phyloP scores from a whole-genome alignment of 306 rosid genomes.

The Trifolium repens region DNA sequence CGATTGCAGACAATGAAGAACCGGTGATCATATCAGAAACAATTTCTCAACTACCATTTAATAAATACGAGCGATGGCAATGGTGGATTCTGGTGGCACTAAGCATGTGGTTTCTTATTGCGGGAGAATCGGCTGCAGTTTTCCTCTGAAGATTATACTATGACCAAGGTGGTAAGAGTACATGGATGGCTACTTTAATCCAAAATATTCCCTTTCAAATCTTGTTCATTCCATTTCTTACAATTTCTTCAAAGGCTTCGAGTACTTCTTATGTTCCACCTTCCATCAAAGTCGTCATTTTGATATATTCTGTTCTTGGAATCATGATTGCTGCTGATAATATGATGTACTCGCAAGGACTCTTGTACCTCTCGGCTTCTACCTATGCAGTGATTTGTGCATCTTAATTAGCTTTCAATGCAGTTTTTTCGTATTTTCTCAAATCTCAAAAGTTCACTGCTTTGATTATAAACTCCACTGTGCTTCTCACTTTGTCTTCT shows the following conservation, averaged over 20 bases:
- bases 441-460: constrained; percentile 84
- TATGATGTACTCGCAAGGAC: constrained; percentile 80
- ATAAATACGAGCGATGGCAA: constrained; percentile 69
- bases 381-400: constrained; percentile 89
- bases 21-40: constrained; percentile 47
- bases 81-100: constrained; percentile 87
- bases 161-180: constrained; percentile 87
- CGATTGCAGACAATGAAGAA: constrained; percentile 64
- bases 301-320: constrained; percentile 68
- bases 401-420: constrained; percentile 85
- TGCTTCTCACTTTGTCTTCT: constrained; percentile 69
- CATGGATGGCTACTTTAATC: constrained; percentile 92
- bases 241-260: constrained; percentile 56
- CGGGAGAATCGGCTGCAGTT: constrained; percentile 84
- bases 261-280: constrained; percentile 42
- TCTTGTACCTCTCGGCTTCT: constrained; percentile 86
- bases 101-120: constrained; percentile 62
- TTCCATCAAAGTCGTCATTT: constrained; percentile 47
- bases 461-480: constrained; percentile 70
- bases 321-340: constrained; percentile 72
- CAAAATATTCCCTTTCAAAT: constrained; percentile 84
- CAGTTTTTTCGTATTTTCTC: constrained; percentile 81
- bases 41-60: constrained; percentile 40
- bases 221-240: constrained; percentile 59
- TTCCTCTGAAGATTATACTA: constrained; percentile 88